Evolutionary conservation across 352 stramenopile genomes (phyloP), one percentile per base, ranked within the genome.

Genomic region (Globisporangium spiculum): DNA sequence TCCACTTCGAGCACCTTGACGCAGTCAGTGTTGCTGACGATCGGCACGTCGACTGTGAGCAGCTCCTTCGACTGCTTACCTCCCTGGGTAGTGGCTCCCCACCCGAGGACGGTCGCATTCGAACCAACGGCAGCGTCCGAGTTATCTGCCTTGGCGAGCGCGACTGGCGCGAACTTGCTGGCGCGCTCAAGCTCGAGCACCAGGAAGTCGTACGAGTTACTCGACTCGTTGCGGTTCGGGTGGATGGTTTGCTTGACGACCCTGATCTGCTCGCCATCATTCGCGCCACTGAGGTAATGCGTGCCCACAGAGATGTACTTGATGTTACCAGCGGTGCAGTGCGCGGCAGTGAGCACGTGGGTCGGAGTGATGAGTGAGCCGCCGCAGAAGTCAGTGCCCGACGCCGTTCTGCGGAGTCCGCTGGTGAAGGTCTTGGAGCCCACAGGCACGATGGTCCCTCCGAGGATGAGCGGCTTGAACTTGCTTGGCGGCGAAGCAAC

Each of bases 351-450:
- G 52, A 93, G 75, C n/a, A 89, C 71, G 50, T 86, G 78, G 44
- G 70, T 85, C 24, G 79, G 74, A 14, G 81, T 82, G 69, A 93
- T 89, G 60, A 93, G 81, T 32, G 77, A 88, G 27, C 79, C 82
- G 30, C 80, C 80, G 60, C 85, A 93, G 55, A 84, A 83, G 56
- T 74, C 70, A 38, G 60, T 77, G 38, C 71, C 79, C 26, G 72
- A 70, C 9, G 66, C 60, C 4, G 76, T 76, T 32, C 60, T 24
- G 27, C 80, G 80, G 14, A 88, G 66, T 36, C 80, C 80, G 9
- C 68, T 76, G 2, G 75, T 81, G 71, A 86, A 90, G 54, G 75
- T 87, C 69, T 86, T 83, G 48, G 71, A 75, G 0, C 80, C 80
- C 1, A 67, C 55, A 24, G 79, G 75, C 2, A 87, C 78, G 32